Base-by-base conservation (phyloP, 2,329 filamentous ascomycete genomes). In the Aaosphaeria pasadenensis region DNA sequence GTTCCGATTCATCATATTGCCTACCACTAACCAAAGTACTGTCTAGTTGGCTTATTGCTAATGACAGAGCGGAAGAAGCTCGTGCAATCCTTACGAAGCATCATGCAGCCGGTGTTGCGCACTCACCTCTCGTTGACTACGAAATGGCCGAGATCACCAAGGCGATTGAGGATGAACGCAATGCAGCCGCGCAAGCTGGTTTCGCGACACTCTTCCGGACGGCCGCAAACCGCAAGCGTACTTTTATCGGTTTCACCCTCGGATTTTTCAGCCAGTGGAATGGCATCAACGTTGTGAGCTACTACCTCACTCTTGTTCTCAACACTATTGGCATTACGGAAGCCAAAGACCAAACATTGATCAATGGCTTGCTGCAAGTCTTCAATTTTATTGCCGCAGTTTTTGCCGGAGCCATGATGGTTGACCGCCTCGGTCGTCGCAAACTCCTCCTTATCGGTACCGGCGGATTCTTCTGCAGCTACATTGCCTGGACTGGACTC, bases 401-500 rank as follows among this genome's bases (percentile, higher is more conserved):
- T 11, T 47, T 51, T 5, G 69, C 67, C 32, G 41, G 24, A 30
- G 71, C 71, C 42, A 64, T 74, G 31, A 61, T 71, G 11, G 67
- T 72, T 11, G 71, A 76, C 62, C 63, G 39, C 53, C 67, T 62
- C 11, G 72, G 74, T 6, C 70, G 75, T 2, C 66, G 74, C 5
- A 63, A 63, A 30, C 65, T 77, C 2, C 76, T 73, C 59, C 55
- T 76, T 5, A 49, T 64, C 28, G 70, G 69, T 6, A 70, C 67
- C 6, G 54, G 52, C 11, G 73, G 74, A 24, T 77, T 78, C 74
- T 49, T 75, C 6, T 50, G 66, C 30, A 62, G 64, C 0, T 77
- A 73, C 53, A 64, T 73, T 38, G 54, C 74, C 47, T 69, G 72
- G 59, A 75, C 73, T 0, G 45, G 70, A 69, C n/a, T 64, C 71